Evolutionary conservation across 2,329 filamentous ascomycete genomes (phyloP).

Genomic region (Exserohilum rostratum): DNA sequence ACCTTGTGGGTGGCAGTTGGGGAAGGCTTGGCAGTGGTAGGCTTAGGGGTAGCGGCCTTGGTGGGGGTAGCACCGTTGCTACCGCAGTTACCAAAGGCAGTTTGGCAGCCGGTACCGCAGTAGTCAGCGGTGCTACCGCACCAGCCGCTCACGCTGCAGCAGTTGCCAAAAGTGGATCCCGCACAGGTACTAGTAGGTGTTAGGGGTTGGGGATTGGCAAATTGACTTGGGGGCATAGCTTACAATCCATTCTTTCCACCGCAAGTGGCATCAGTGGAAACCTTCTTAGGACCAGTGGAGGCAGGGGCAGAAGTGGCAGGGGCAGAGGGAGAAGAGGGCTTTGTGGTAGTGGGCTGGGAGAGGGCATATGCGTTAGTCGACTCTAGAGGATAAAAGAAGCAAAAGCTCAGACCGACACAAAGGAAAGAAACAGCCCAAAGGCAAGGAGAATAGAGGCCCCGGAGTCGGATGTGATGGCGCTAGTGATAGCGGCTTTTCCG

Average conservation of each 20-base stretch:
- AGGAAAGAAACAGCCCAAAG: conserved; percentile 1
- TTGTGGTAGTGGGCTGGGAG: background rate
- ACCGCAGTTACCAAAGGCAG: conserved; percentile 40
- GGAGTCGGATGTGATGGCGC: background rate
- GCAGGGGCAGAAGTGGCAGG: conserved; percentile 14
- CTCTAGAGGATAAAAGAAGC: background rate
- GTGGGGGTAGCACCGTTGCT: no score
- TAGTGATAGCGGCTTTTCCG: background rate
- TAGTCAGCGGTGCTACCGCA: conserved; percentile 44
- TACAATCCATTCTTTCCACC: conserved; percentile 47
- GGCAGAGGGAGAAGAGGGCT: background rate
- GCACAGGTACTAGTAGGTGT: conserved; percentile 46
- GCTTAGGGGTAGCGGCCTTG: no score
- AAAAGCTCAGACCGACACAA: background rate
- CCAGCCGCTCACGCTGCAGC: conserved; percentile 52
- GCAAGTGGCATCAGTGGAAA: conserved; percentile 51
- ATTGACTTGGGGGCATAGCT: background rate
- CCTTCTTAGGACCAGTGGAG: conserved; percentile 31
- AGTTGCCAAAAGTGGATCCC: conserved; percentile 51
- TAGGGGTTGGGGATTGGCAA: background rate
- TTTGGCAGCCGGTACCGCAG: conserved; percentile 43
- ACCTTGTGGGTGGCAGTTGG: background rate
- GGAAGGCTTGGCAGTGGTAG: background rate
- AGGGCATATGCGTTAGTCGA: conserved; percentile 12
- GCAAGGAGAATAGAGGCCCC: conserved; percentile 1